These are phyloP conservation scores for Myxozyma vanderwaltii DNA, from an alignment of 805 yeast species.

Conservation along the genomic window DNA sequence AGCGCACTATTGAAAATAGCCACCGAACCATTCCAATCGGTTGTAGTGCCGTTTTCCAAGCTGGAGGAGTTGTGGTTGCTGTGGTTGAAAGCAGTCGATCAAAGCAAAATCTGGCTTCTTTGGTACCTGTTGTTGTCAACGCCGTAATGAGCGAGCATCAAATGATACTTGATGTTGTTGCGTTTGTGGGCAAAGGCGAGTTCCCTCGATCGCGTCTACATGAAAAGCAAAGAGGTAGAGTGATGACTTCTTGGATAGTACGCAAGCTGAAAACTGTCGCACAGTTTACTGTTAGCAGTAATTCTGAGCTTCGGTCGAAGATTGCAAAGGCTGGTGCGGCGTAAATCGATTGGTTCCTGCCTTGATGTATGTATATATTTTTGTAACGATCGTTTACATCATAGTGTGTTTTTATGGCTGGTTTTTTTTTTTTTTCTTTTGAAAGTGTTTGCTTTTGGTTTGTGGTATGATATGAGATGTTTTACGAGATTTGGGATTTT, in stretches of 20 bases:
- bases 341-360: no score
- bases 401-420: not conserved
- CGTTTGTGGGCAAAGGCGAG: constrained; percentile 66
- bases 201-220: constrained; percentile 74
- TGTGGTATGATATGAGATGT: not conserved
- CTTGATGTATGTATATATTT: no score
- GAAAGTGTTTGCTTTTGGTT: not conserved
- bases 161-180: constrained; percentile 77
- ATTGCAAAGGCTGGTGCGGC: constrained; percentile 4
- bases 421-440: not conserved
- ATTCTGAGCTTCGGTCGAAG: not conserved
- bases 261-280: constrained; percentile 45
- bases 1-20: constrained; percentile 59
- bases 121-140: constrained; percentile 82
- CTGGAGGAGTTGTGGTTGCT: constrained; percentile 76
- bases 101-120: constrained; percentile 58
- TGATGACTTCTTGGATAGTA: constrained; percentile 59
- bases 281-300: constrained; percentile 33
- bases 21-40: constrained; percentile 49
- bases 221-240: constrained; percentile 71
- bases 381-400: not conserved
- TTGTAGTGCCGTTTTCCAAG: constrained; percentile 67
- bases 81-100: constrained; percentile 65
- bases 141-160: constrained; percentile 79
- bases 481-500: not conserved